Evolutionary conservation across 2,329 filamentous ascomycete species (phyloP).

Genomic region (Cytospora paraplurivora): DNA sequence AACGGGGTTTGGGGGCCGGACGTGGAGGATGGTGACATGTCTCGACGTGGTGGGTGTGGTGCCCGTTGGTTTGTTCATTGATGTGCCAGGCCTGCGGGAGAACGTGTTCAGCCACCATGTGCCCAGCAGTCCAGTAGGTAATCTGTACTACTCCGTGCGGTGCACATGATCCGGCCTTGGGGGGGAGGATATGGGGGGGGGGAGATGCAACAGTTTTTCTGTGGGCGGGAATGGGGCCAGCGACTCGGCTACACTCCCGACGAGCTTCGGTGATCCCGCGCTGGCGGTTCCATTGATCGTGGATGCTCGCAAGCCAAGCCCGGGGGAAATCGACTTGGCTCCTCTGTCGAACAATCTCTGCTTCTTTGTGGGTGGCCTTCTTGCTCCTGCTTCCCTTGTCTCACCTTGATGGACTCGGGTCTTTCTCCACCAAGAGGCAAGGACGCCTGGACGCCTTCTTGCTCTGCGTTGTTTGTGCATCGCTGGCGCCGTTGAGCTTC

Average conservation of each 20-base stretch:
- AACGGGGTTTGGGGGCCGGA: not conserved
- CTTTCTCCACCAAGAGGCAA: conserved; percentile 11
- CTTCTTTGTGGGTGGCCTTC: conserved; percentile 3
- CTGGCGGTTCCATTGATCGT: conserved; percentile 1
- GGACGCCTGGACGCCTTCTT: not conserved
- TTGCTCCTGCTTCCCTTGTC: not conserved
- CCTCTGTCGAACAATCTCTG: not conserved
- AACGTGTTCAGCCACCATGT: not conserved
- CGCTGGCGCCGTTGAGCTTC: conserved; percentile 17
- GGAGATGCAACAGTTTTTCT: conserved; percentile 9
- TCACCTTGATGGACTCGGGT: conserved; percentile 5
- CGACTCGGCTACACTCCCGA: conserved; percentile 20
- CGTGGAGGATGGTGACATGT: too few relatives aligned
- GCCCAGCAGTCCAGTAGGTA: too few relatives aligned
- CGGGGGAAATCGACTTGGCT: not conserved
- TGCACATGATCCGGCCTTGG: too few relatives aligned
- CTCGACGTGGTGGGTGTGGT: too few relatives aligned
- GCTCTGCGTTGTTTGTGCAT: conserved; percentile 24
- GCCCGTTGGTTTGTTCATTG: not conserved
- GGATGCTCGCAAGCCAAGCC: not conserved
- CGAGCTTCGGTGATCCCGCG: conserved; percentile 25
- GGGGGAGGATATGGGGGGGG: conserved; percentile 8
- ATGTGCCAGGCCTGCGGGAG: conserved; percentile 2
- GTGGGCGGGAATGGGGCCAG: conserved; percentile 3
- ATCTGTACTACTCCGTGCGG: too few relatives aligned